A percentile compares a stretch with the other conserved stretches of the same genome.
phyloP scores from a whole-genome alignment of 257 asterid genomes.

The Nicotiana undulata region DNA sequence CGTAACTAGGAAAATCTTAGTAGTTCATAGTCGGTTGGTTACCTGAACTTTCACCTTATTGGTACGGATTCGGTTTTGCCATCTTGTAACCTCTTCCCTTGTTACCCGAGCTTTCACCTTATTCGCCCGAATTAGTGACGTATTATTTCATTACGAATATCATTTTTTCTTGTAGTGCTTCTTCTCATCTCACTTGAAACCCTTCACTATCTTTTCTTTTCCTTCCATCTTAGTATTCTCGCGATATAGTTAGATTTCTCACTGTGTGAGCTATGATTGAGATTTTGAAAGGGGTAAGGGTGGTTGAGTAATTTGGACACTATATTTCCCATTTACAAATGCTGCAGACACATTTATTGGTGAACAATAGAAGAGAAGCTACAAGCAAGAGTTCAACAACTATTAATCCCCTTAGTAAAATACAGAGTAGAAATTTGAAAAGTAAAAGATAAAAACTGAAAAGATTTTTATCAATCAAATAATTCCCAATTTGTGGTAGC shows the following conservation, averaged over 20 bases:
- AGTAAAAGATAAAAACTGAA: neutral
- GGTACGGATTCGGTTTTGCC: too few species aligned
- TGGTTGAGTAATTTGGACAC: neutral
- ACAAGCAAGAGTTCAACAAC: neutral
- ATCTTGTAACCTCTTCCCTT: too few species aligned
- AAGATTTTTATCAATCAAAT: constrained; percentile 29
- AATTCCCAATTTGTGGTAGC: constrained; percentile 40
- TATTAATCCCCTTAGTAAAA: neutral
- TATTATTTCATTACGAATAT: too few species aligned
- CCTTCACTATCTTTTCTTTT: neutral
- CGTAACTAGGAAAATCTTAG: too few species aligned
- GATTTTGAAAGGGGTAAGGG: neutral
- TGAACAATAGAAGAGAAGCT: neutral
- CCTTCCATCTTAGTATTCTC: neutral
- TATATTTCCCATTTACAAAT: neutral
- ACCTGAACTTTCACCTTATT: too few species aligned
- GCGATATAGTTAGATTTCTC: neutral
- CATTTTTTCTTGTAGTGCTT: neutral
- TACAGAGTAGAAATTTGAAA: neutral
- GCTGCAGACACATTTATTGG: neutral
- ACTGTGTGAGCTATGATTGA: neutral
- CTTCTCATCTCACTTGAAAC: neutral
- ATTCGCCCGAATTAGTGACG: too few species aligned
- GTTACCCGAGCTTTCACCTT: too few species aligned
- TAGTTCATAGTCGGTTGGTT: too few species aligned